A percentile compares a stretch with the other conserved stretches of the same genome.
phyloP scores from a whole-genome alignment of 78 protist species.

The Dictyostelium capitatum region DNA sequence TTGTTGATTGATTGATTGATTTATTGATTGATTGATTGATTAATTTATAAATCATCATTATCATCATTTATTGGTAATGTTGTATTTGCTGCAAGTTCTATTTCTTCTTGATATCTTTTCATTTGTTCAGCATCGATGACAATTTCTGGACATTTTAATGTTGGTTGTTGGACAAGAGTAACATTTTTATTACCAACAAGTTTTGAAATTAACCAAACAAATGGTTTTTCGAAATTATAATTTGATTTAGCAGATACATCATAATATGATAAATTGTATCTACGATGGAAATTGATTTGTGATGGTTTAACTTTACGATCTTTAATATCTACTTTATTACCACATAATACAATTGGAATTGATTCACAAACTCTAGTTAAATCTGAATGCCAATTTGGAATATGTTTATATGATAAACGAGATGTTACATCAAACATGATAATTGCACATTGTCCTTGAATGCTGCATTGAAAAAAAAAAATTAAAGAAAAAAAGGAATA shows the following conservation, averaged over 20 bases:
- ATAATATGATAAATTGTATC: conserved; percentile 98
- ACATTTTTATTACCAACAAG: conserved; percentile 87
- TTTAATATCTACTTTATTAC: conserved; percentile 99
- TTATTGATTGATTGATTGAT: background rate
- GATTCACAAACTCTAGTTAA: conserved; percentile 97
- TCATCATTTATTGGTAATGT: conserved; percentile 87
- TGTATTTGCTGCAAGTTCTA: conserved; percentile 66
- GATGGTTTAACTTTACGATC: conserved; percentile 98
- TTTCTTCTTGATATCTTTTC: conserved; percentile 85
- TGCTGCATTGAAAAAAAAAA: background rate
- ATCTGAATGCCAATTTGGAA: conserved; percentile 99
- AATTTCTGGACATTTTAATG: conserved; percentile 84
- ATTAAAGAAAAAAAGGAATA: too few species aligned
- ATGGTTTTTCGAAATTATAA: conserved; percentile 99
- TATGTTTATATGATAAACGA: conserved; percentile 98
- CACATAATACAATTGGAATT: conserved; percentile 99
- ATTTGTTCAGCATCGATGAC: conserved; percentile 74
- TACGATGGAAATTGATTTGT: conserved; percentile 98
- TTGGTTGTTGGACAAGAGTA: conserved; percentile 60
- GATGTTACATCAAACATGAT: conserved; percentile 99
- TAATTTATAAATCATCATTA: conserved; percentile 39
- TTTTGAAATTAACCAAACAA: conserved; percentile 97
- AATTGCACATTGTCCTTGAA: conserved; percentile 98
- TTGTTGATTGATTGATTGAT: too few species aligned
- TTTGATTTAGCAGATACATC: conserved; percentile 99